Evolutionary conservation across 176 grass and related monocot genomes (phyloP), one percentile per base, ranked within the genome.

Genomic region (Miscanthus lutarioriparius): DNA sequence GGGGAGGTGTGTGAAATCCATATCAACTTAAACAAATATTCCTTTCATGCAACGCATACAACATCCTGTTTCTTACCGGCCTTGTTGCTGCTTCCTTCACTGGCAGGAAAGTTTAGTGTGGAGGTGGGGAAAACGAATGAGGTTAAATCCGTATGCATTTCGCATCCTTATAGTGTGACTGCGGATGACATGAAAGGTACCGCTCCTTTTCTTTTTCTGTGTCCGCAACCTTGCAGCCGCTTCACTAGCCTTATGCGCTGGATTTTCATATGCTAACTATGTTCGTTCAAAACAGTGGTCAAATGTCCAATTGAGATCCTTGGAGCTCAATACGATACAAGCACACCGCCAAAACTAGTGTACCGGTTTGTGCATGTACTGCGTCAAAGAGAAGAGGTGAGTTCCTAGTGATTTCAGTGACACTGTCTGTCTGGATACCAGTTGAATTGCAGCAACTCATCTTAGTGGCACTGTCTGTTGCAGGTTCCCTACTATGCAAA

Each of bases 401-500:
- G 75, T 56, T 79, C 1, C 2, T 51, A 16, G 5, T 48, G 4
- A 47, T 54, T 58, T 62, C 4, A 15, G 13, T 17, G 1, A 16
- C 7, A 74, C 12, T 23, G 6, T 16, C 27, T 12, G 14, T 40
- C 49, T 17, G 14, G 53, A 14, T 28, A 36, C 30, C 23, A 26
- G 39, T 71, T 25, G 19, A 1, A 22, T 59, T 61, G n/a, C 8
- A n/a, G 5, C 8, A 43, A 40, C 11, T 72, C n/a, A 43, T 14
- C 14, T 27, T 72, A 8, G 2, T 72, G 70, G 2, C 16, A 15
- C 1, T 51, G 16, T 41, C 41, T 35, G 27, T 71, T 83, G 51
- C 80, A 88, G 86, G 41, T 88, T 56, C 75, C 61, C 49, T 83
- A 83, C 80, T 88, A 54, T 3, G 56, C 67, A 13, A 88, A 64